Base-by-base conservation (phyloP, 139 green algal species). In the Chlorella sp. region DNA sequence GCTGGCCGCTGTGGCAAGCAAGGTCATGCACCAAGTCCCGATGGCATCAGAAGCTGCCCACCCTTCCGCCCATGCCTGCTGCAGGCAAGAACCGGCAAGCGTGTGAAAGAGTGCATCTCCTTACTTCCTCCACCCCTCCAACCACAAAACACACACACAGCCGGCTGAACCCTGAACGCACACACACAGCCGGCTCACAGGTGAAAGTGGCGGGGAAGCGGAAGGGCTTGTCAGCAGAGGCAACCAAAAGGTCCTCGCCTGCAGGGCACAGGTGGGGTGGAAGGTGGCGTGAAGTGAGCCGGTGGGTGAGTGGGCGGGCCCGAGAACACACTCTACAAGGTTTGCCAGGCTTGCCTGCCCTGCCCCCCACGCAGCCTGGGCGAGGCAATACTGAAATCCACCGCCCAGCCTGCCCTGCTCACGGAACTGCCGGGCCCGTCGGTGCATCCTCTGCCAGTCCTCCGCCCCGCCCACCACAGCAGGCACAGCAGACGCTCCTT, bases 201-300 rank as follows among this genome's bases (percentile, higher is more conserved):
- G 97, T 99, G 96, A 99, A 99, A 64, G 96, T 97, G 40, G 98
- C 98, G 26, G 98, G 98, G 96, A 99, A 99, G 61, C 98, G 93
- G 95, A 99, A 99, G 40, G 98, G 98, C 96, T 99, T 98, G 96
- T 99, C 98, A 26, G 94, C 95, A 22, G 96, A 94, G 15, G 98
- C 97, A 30, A 98, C 85, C 89, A 99, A 92, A 83, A 99, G 92
- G 89, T 99, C 98, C 95, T 99, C 98, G 3, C 97, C 95, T 94
- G 89, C 60, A 68, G 9, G n/a, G 16, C 24, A 71, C 30, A n/a
- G 53, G 57, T 0, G 75, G 15, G 75, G 16, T 7, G 14, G 34
- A 28, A 37, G 22, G 11, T 2, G 37, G 69, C 22, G 64, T 79
- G 73, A n/a, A 9, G 32, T 36, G 73, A 40, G n/a, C 18, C 21